phyloP scores from a whole-genome alignment of 2,329 filamentous ascomycete genomes.

The Grosmannia clavigera region DNA sequence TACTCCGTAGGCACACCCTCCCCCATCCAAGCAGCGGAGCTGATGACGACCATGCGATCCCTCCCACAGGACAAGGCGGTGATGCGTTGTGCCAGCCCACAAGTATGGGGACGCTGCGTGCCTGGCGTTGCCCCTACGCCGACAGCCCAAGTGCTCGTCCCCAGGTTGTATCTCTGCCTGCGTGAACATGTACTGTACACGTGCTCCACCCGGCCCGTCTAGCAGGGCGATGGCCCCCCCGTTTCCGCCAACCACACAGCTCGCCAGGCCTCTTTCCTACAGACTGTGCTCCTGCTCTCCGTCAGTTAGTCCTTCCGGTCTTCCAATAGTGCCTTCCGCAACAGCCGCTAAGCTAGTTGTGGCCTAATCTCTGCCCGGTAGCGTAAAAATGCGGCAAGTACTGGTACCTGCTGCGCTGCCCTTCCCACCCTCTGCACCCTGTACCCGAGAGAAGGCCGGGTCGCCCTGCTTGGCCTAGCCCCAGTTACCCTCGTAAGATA shows the following conservation, averaged over 20 bases:
- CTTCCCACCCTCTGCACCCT: neutral
- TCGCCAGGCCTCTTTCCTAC: neutral
- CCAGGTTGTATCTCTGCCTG: neutral
- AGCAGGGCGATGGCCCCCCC: constrained; percentile 7
- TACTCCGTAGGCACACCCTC: too few relatives aligned
- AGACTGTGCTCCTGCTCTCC: neutral
- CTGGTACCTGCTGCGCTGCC: neutral
- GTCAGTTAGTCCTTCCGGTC: neutral
- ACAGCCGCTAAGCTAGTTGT: constrained; percentile 9
- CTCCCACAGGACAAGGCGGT: neutral
- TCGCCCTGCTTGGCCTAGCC: constrained; percentile 6
- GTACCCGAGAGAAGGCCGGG: constrained; percentile 8
- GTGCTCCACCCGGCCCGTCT: constrained; percentile 12
- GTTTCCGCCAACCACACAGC: constrained; percentile 6
- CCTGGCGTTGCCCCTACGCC: too few relatives aligned
- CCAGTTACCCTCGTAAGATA: constrained; percentile 4
- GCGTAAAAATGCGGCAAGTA: constrained; percentile 8
- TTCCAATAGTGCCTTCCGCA: constrained; percentile 12
- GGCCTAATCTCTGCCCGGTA: constrained; percentile 8
- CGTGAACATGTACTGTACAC: constrained; percentile 2
- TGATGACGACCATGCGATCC: neutral
- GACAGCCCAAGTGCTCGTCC: too few relatives aligned
- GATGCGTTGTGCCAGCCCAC: neutral
- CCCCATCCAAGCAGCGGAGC: neutral
- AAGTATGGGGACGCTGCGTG: neutral